Evolutionary conservation across 352 stramenopile species (phyloP), one percentile per base, ranked within the genome.

Genomic region (Globisporangium barbulae): DNA sequence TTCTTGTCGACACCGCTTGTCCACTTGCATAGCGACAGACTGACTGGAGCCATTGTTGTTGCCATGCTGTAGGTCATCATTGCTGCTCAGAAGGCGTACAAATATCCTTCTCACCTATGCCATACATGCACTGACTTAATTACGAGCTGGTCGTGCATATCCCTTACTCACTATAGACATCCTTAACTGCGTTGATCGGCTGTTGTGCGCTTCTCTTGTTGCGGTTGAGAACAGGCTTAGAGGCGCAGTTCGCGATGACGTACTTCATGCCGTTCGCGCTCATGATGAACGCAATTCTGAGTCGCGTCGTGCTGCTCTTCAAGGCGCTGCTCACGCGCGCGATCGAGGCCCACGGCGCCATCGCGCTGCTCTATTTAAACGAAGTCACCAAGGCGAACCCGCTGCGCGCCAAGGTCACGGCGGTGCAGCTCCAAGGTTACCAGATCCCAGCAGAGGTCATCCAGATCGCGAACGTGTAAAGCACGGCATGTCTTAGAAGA

Each of bases 241-340:
- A 71, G 44, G 73, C 76, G 55, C 84, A 95, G 62, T 95, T 93
- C 41, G 71, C 74, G 12, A 89, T 91, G 87, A 95, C 83, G 37
- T 95, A 92, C 70, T 95, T 95, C 61, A 93, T 95, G 81, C 85
- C 85, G 41, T 93, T 95, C 54, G 75, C 75, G 21, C 70, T 95
- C 21, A 81, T 78, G 44, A 90, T 89, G 68, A 93, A 92, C 68
- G 88, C 79, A 57, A 81, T 93, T 28, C 71, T 95, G 12, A 78
- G 67, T 7, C 78, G 87, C n/a, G 42, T 95, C 5, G 75, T 61
- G 3, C 61, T 89, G 28, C 69, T 93, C 10, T 73, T 85, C 42
- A 87, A 90, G 59, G 76, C 76, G 25, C 58, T 92, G 2, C 71
- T 95, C 19, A 69, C 89, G 37, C 78, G 82, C 21, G 64, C 61